phyloP scores from a whole-genome alignment of 2,329 filamentous ascomycete species.

The Diplodia scrobiculata region DNA sequence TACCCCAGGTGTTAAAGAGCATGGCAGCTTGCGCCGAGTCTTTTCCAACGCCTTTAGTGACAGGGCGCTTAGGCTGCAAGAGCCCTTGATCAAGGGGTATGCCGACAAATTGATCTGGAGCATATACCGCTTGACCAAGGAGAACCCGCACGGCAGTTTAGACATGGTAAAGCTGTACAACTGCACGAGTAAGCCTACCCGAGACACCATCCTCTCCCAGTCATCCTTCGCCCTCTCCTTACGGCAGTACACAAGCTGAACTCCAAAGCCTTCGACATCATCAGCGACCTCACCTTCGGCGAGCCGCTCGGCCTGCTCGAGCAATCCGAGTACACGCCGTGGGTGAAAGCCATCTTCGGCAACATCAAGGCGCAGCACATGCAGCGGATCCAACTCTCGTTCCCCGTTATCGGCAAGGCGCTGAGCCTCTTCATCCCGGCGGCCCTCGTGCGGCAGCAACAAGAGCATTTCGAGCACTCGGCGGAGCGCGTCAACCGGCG shows the following conservation, averaged over 20 bases:
- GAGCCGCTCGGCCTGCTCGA: conserved; percentile 40
- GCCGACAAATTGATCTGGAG: conserved; percentile 46
- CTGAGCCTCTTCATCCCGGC: neutral
- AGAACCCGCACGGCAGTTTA: conserved; percentile 11
- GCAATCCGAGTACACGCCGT: conserved; percentile 38
- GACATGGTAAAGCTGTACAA: too few relatives aligned
- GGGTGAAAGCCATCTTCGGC: conserved; percentile 40
- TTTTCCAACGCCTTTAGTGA: conserved; percentile 48
- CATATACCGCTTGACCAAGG: conserved; percentile 39
- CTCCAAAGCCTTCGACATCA: conserved; percentile 33
- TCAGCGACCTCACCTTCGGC: conserved; percentile 41
- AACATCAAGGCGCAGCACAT: conserved; percentile 30
- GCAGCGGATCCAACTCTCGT: neutral
- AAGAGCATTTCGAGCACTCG: neutral
- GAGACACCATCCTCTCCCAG: too few relatives aligned
- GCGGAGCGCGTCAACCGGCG: conserved; percentile 34
- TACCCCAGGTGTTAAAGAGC: conserved; percentile 44
- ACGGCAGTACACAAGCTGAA: too few relatives aligned
- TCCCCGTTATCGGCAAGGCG: neutral
- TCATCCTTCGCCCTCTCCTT: too few relatives aligned
- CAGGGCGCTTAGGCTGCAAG: conserved; percentile 45
- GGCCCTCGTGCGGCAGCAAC: neutral
- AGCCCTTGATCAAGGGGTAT: conserved; percentile 45
- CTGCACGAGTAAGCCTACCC: too few relatives aligned
- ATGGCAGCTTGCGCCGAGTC: conserved; percentile 44